A percentile compares a stretch with the other conserved stretches of the same genome.
These are phyloP conservation scores for Biscogniauxia mediterranea DNA, from an alignment of 2,329 filamentous ascomycete genomes.

Conservation along the genomic window DNA sequence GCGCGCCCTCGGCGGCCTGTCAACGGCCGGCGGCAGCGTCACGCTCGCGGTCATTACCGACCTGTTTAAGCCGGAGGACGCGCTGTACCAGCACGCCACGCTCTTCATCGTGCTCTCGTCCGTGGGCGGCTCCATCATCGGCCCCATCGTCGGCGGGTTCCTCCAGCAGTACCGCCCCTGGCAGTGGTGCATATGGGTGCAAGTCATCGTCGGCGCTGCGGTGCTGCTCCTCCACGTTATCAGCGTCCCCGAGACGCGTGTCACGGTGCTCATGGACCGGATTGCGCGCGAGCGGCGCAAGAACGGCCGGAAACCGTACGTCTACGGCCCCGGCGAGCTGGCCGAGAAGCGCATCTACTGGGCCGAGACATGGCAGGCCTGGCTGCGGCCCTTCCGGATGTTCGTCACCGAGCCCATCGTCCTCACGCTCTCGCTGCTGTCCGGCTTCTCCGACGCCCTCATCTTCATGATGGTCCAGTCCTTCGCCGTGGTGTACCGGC, in stretches of 20 bases:
- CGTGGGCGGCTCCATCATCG: conserved; percentile 71
- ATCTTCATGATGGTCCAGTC: conserved; percentile 79
- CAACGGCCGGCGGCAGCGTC: conserved; percentile 67
- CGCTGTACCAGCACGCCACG: conserved; percentile 63
- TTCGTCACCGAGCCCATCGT: conserved; percentile 75
- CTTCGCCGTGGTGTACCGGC: conserved; percentile 64
- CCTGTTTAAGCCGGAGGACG: conserved; percentile 64
- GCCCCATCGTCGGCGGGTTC: conserved; percentile 74
- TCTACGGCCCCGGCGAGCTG: conserved; percentile 72
- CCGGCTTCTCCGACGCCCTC: conserved; percentile 70
- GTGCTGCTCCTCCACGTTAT: conserved; percentile 65
- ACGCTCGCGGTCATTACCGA: conserved; percentile 72
- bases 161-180: conserved; percentile 63
- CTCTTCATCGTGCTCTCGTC: conserved; percentile 74
- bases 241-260: conserved; percentile 72
- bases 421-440: conserved; percentile 65
- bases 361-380: conserved; percentile 55
- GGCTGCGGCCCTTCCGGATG: conserved; percentile 68
- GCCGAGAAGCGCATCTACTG: conserved; percentile 55
- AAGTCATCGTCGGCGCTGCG: conserved; percentile 71
- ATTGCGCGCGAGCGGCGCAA: conserved; percentile 70
- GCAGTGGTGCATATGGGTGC: conserved; percentile 79
- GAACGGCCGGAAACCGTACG: conserved; percentile 53
- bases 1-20: conserved; percentile 65
- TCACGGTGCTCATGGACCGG: conserved; percentile 71